Evolutionary conservation across 78 protist species (phyloP).

Genomic region (Chrysochromulina parva): DNA sequence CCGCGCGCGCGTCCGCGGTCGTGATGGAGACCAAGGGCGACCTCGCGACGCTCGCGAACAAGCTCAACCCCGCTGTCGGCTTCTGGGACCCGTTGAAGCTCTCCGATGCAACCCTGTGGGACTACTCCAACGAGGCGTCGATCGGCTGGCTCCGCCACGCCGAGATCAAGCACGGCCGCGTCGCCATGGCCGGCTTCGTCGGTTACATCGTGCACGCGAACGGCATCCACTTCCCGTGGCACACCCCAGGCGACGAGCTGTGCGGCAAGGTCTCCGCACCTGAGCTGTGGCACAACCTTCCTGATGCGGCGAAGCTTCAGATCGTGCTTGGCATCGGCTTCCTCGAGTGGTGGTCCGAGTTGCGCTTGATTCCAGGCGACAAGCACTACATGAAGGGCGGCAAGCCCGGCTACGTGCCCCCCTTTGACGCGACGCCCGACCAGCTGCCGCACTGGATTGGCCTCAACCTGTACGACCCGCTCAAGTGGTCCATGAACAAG

Average conservation of each 20-base stretch:
- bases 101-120: not conserved
- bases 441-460: not conserved
- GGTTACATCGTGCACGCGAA: not conserved
- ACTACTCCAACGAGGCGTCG: not conserved
- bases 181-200: conserved; percentile 11
- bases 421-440: not conserved
- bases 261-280: not conserved
- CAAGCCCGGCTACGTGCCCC: conserved; percentile 2
- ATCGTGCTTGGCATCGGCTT: not conserved
- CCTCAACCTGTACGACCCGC: no score
- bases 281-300: not conserved
- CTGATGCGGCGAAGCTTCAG: not conserved
- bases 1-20: not conserved
- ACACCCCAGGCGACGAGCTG: not conserved
- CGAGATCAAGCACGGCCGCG: conserved; percentile 29
- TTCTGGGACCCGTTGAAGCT: not conserved
- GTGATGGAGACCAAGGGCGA: not conserved
- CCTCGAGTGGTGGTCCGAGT: conserved; percentile 23
- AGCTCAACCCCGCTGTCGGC: conserved; percentile 10
- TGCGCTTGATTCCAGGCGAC: not conserved
- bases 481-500: no score
- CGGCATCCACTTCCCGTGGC: conserved; percentile 13
- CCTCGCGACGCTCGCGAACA: not conserved
- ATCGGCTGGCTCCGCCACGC: not conserved
- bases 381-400: conserved; percentile 15